Base-by-base conservation (phyloP, 2,329 filamentous ascomycete genomes). In the Fusarium temperatum region DNA sequence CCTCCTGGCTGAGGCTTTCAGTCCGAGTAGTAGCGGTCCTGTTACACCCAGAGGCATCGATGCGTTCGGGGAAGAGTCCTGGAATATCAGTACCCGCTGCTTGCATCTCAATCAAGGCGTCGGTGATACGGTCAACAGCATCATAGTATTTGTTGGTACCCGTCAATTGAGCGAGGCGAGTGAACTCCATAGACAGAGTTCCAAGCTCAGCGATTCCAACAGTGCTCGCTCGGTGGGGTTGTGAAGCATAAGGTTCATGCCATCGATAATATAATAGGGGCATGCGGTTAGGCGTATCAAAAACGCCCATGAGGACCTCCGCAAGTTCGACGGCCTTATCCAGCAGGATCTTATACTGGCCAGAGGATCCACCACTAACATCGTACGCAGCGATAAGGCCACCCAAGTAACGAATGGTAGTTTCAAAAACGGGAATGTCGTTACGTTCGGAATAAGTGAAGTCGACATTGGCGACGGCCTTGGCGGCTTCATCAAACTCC, bases 211-310 rank as follows among this genome's bases (percentile, higher is more conserved):
- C 90, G 38, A 91, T 82, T 76, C 88, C 84, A n/a, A 89, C 88
- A 55, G 80, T 82, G 66, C 85, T 84, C 3, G 93, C 93, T 30
- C 88, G 87, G 75, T 91, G 92, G 12, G 91, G 89, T 73, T 91
- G 88, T 8, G 88, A 89, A 15, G 89, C 88, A 76, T 86, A 90
- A 22, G 87, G 83, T 74, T 92, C 93, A 76, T 89, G 89, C 94
- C 93, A 98, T 71, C 88, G 85, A 83, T 96, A 97, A 82, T 92
- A 95, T 10, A 94, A 88, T 11, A 94, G 84, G 6, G 96, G 95
- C 94, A 98, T 97, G 76, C 94, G 91, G 81, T 98, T 98, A 2
- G 95, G 95, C 1, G 96, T 98, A 82, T 97, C 94, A 78, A 97
- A 97, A 8, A 93, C 89, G 60, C 92, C 91, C 85, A 95, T 94